These are phyloP conservation scores for Alternaria sp. DNA, from an alignment of 2,329 filamentous ascomycete genomes.

Conservation along the genomic window DNA sequence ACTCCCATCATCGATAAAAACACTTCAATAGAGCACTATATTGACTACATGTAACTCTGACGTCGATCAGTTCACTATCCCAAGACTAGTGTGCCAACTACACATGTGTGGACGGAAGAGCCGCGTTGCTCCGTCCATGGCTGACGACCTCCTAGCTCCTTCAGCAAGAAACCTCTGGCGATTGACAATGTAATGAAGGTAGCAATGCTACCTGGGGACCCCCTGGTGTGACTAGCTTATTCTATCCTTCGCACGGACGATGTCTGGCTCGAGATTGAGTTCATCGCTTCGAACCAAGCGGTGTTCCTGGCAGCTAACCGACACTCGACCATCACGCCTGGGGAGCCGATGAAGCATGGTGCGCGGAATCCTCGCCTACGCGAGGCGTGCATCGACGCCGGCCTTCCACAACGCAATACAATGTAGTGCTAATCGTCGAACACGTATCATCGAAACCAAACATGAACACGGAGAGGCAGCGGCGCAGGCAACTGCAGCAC, in stretches of 20 bases:
- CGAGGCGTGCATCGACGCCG: rapidly evolving
- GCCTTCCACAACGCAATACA: neutral
- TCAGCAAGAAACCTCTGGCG: neutral
- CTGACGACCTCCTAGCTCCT: neutral
- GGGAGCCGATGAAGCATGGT: neutral
- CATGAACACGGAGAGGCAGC: neutral
- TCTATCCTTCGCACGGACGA: neutral
- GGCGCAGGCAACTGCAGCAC: neutral
- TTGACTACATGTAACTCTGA: neutral
- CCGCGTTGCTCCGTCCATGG: rapidly evolving
- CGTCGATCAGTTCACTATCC: rapidly evolving
- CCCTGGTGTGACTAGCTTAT: rapidly evolving
- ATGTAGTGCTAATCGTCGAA: neutral
- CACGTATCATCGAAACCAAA: neutral
- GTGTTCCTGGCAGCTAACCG: neutral
- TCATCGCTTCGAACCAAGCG: neutral
- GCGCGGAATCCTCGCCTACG: neutral
- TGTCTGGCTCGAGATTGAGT: neutral
- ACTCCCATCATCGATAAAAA: rapidly evolving
- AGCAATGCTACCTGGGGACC: neutral
- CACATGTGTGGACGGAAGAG: neutral
- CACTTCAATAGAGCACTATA: neutral
- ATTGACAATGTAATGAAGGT: neutral
- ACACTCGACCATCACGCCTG: neutral
- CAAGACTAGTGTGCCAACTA: neutral